phyloP scores from a whole-genome alignment of 441 rosid genomes.

The Corymbia calophylla region DNA sequence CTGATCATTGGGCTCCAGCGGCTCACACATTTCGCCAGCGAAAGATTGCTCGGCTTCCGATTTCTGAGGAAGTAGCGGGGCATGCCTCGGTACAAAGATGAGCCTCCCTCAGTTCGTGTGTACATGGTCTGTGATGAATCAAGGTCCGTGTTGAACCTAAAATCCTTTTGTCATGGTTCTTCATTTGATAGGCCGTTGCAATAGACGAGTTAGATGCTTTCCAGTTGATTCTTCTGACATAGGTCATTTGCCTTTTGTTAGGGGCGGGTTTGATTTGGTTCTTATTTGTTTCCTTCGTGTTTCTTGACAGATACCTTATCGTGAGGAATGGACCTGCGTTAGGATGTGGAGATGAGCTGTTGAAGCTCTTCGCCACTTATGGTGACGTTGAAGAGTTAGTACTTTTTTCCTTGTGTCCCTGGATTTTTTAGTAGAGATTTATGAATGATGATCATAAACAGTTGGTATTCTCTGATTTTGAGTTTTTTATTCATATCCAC shows the following conservation, averaged over 20 bases:
- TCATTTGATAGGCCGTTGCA: not conserved
- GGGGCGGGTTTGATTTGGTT: not conserved
- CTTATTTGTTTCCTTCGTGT: not conserved
- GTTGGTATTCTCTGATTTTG: not conserved
- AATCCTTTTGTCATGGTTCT: not conserved
- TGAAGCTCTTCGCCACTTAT: constrained; percentile 52
- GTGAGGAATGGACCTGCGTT: constrained; percentile 73
- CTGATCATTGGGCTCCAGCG: not conserved
- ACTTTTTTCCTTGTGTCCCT: not conserved
- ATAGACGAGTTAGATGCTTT: not conserved
- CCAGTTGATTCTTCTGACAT: not conserved
- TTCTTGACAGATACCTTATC: constrained; percentile 48
- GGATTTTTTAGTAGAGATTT: not conserved
- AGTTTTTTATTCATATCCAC: not conserved
- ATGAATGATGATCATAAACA: not conserved
- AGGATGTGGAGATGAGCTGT: constrained; percentile 80
- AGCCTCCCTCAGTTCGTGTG: constrained; percentile 58
- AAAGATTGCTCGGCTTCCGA: not conserved
- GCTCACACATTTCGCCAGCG: not conserved
- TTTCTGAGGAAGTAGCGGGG: not conserved
- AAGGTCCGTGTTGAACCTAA: constrained; percentile 30
- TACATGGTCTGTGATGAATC: constrained; percentile 29
- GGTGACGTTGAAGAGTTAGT: constrained; percentile 84
- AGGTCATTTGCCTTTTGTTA: not conserved
- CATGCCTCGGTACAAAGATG: constrained; percentile 70